Evolutionary conservation across 1,284 basidiomycete species (phyloP).

Genomic region (Moesziomyces sp.): DNA sequence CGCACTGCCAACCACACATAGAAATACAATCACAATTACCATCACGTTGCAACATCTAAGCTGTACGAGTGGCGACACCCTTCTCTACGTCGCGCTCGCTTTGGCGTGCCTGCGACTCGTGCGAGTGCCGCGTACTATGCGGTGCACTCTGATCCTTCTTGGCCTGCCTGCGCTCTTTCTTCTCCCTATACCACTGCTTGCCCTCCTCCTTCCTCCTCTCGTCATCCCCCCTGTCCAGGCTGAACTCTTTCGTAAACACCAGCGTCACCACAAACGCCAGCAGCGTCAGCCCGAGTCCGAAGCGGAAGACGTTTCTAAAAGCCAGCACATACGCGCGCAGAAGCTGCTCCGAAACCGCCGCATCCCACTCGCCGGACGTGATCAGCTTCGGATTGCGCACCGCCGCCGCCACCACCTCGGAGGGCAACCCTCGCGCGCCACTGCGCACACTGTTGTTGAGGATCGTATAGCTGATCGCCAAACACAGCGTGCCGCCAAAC

Average conservation of each 20-base stretch:
- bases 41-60: not conserved
- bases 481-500: slow-evolving; percentile 75
- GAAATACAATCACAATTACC: no score
- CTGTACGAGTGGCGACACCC: not conserved
- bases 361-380: slow-evolving; percentile 19
- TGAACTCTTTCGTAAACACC: slow-evolving; percentile 73
- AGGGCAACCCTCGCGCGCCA: slow-evolving; percentile 11
- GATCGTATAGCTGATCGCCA: slow-evolving; percentile 74
- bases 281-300: slow-evolving; percentile 42
- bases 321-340: slow-evolving; percentile 74
- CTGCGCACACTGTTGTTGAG: slow-evolving; percentile 52
- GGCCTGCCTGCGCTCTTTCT: slow-evolving; percentile 22
- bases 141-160: slow-evolving; percentile 10
- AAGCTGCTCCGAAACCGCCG: slow-evolving; percentile 64
- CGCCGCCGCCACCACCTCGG: slow-evolving; percentile 18
- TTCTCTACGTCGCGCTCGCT: slow-evolving; percentile 9
- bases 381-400: slow-evolving; percentile 46
- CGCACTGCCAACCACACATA: no score
- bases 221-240: slow-evolving; percentile 74
- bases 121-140: slow-evolving; percentile 7
- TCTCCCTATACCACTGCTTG: slow-evolving; percentile 53
- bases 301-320: slow-evolving; percentile 73
- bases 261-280: slow-evolving; percentile 66
- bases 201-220: slow-evolving; percentile 69
- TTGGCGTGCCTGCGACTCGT: not conserved